A percentile compares a stretch with the other conserved stretches of the same genome.
These are phyloP conservation scores for Backusella tarrabulga DNA, from an alignment of 192 early-diverging fungal genomes.

Conservation along the genomic window DNA sequence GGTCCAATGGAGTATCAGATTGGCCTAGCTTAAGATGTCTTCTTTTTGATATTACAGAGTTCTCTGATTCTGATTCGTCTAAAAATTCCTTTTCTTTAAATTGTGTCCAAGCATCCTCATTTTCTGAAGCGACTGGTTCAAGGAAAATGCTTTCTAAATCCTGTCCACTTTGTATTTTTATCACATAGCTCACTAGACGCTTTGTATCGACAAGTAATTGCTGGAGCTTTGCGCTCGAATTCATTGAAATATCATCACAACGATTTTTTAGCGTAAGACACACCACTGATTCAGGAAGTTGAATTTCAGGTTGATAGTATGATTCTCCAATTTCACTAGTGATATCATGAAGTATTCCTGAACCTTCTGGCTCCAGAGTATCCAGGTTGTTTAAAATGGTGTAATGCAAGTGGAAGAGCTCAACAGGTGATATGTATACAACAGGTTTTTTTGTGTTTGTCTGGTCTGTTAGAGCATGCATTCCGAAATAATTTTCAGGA, in stretches of 20 bases:
- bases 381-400: slow-evolving; percentile 79
- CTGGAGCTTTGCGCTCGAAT: slow-evolving; percentile 42
- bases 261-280: slow-evolving; percentile 67
- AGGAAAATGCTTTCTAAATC: slow-evolving; percentile 84
- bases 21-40: slow-evolving; percentile 3
- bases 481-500: slow-evolving; percentile 88
- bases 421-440: slow-evolving; percentile 85
- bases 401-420: slow-evolving; percentile 90
- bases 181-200: slow-evolving; percentile 75
- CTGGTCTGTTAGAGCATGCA: slow-evolving; percentile 87
- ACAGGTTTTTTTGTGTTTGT: slow-evolving; percentile 76
- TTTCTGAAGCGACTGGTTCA: slow-evolving; percentile 62
- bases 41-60: not conserved
- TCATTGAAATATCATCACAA: slow-evolving; percentile 57
- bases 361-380: slow-evolving; percentile 61
- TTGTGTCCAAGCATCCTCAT: slow-evolving; percentile 68
- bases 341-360: slow-evolving; percentile 68
- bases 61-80: not conserved
- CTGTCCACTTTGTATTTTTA: slow-evolving; percentile 79
- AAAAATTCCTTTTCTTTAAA: slow-evolving; percentile 40
- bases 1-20: slow-evolving; percentile 14
- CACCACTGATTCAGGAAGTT: slow-evolving; percentile 50
- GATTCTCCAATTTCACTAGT: slow-evolving; percentile 66
- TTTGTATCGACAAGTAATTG: slow-evolving; percentile 87
- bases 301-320: slow-evolving; percentile 33